Evolutionary conservation across 2,329 filamentous ascomycete genomes (phyloP), one percentile per base, ranked within the genome.

Genomic region (Aspergillus ruber): DNA sequence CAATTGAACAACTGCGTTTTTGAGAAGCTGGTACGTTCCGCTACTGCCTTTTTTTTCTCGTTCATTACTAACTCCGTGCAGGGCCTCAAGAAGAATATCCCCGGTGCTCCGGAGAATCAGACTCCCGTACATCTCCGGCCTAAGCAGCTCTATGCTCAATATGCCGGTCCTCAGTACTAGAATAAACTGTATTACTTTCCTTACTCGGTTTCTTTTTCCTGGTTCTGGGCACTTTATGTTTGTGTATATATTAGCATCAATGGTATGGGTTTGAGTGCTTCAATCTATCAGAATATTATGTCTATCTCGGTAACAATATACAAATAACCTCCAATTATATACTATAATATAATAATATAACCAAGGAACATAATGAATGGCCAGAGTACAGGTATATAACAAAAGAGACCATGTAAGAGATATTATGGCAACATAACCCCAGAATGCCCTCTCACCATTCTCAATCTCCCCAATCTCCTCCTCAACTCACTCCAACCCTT

Each of bases 1-100:
- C 84, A 84, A 67, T 76, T 98, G 62, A 98, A 96, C 79, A 86
- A 85, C 74, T 98, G 93, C 72, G 90, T 96, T 43, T 97, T 87
- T 67, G 85, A 96, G 58, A 97, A 96, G 69, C 73, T 98, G 76
- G 93, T 98, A 77, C 53, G 86, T 77, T 12, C 9, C 29, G 42
- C 20, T 32, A 17, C 12, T 21, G 20, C 39, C 10, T 21, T 20
- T 4, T 15, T 12, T 20, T 39, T n/a, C 21, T 29, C n/a, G 29
- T 10, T n/a, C 7, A 20, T 20, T 43, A 17, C 47, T 43, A 50
- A 47, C 17, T 15, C 23, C 5, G 15, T 45, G 41, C 59, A 91
- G 87, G 86, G 86, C 73, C 76, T 93, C 54, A 85, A 90, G 69
- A 93, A 93, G 75, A 79, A 78, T 55, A 84, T 93, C 56, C 88